A percentile compares a stretch with the other conserved stretches of the same genome.
These are phyloP conservation scores for Elsinoe australis DNA, from an alignment of 2,329 filamentous ascomycete species.

Conservation along the genomic window DNA sequence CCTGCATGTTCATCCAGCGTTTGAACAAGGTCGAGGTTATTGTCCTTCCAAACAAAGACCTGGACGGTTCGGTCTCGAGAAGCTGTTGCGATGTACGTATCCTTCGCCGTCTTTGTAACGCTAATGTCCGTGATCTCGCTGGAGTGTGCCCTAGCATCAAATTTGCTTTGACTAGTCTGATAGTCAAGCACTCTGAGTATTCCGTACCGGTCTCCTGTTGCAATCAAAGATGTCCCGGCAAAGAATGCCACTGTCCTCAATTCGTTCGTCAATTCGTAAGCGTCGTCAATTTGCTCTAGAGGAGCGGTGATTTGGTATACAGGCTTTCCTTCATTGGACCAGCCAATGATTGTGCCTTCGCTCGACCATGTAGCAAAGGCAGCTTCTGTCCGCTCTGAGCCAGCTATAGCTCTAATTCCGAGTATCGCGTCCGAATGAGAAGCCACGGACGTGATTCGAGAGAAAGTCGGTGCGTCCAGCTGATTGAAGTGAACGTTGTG, in stretches of 20 bases:
- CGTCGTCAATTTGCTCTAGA: slow-evolving; percentile 54
- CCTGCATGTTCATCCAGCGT: slow-evolving; percentile 88
- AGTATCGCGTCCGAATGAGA: slow-evolving; percentile 55
- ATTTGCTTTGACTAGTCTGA: slow-evolving; percentile 52
- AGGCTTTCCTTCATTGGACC: slow-evolving; percentile 65
- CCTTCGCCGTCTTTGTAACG: slow-evolving; percentile 55
- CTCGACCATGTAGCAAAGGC: slow-evolving; percentile 86
- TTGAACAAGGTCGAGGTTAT: slow-evolving; percentile 61
- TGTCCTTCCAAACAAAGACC: slow-evolving; percentile 59
- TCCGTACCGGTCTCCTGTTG: slow-evolving; percentile 83
- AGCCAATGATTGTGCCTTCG: slow-evolving; percentile 72
- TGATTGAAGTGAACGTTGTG: slow-evolving; percentile 55
- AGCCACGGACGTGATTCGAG: slow-evolving; percentile 21
- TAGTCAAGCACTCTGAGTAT: slow-evolving; percentile 64
- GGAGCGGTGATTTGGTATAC: slow-evolving; percentile 58
- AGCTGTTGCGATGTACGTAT: slow-evolving; percentile 67
- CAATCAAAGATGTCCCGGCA: slow-evolving; percentile 55
- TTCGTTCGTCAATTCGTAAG: slow-evolving; percentile 47
- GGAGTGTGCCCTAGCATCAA: slow-evolving; percentile 77
- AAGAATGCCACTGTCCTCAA: slow-evolving; percentile 53
- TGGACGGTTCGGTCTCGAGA: slow-evolving; percentile 89
- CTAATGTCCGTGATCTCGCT: slow-evolving; percentile 77
- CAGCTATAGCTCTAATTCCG: slow-evolving; percentile 61
- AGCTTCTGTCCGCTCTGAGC: slow-evolving; percentile 54
- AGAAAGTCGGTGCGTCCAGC: not conserved